phyloP scores from a whole-genome alignment of 2,329 filamentous ascomycete genomes.

The Ophiostoma fasciatum region DNA sequence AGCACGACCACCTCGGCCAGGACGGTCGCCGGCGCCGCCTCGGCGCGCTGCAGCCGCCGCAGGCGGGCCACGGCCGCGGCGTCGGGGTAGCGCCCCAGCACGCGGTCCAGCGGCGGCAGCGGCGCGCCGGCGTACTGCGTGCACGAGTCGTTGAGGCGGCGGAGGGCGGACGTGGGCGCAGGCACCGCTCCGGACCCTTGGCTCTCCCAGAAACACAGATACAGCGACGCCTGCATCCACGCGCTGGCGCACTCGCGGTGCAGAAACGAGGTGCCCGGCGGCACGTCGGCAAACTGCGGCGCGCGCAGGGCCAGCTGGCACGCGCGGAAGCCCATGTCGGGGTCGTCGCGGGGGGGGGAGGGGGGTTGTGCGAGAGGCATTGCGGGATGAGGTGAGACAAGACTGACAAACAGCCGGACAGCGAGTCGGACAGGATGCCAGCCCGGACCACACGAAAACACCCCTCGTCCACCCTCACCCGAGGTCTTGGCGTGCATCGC shows the following conservation, averaged over 20 bases:
- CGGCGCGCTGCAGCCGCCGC: slow-evolving; percentile 17
- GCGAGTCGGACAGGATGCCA: too few species aligned
- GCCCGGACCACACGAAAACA: too few species aligned
- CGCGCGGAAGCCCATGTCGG: background rate
- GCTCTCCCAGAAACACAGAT: too few species aligned
- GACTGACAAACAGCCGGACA: background rate
- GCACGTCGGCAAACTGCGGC: slow-evolving; percentile 3
- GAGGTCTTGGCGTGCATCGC: too few species aligned
- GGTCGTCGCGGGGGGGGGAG: background rate
- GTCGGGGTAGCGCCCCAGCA: slow-evolving; percentile 21
- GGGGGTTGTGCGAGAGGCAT: too few species aligned
- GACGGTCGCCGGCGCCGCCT: slow-evolving; percentile 8
- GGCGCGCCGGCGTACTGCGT: slow-evolving; percentile 10
- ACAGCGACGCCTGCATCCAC: slow-evolving; percentile 14
- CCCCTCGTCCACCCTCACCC: too few species aligned
- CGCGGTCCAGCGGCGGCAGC: slow-evolving; percentile 19
- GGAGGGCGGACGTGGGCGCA: too few species aligned
- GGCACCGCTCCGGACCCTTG: too few species aligned
- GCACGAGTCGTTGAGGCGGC: slow-evolving; percentile 22
- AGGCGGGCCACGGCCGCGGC: slow-evolving; percentile 19
- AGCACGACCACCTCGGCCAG: slow-evolving; percentile 22
- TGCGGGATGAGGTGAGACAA: too few species aligned
- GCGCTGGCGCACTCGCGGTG: slow-evolving; percentile 6
- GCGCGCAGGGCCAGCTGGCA: slow-evolving; percentile 7
- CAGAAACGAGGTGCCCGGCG: background rate